Evolutionary conservation across 768 basidiomycete genomes (phyloP), one percentile per base, ranked within the genome.

Genomic region (Lactarius hatsudake): DNA sequence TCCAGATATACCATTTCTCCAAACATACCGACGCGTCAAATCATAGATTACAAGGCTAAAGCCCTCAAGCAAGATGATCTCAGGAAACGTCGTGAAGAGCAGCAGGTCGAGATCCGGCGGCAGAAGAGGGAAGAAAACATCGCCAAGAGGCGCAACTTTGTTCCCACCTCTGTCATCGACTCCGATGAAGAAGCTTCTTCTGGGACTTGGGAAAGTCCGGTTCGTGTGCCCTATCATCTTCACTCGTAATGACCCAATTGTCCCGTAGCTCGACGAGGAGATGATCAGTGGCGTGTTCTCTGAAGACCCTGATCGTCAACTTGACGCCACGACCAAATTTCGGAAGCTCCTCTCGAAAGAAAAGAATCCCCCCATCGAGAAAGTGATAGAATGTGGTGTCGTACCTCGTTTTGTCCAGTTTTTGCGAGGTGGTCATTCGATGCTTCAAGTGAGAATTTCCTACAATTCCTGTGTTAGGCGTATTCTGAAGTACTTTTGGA

Each of bases 81-180:
- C 73, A 88, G 96, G 73, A 90, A 95, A 79, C 89, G 96, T 77
- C 88, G 97, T 66, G 97, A 98, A 78, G 96, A 99, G 77, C 94
- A 96, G 76, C 96, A 98, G 75, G 97, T 99, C 65, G 97, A 98
- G 84, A 98, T 99, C 83, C 86, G 97, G 76, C 86, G 94, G 75
- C 94, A 96, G 81, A 98, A 98, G 81, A 85, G 97, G 73, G 97
- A 99, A 77, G 97, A 99, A 79, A 96, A 95, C 77, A 96, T 98
- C 69, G 93, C 96, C 67, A 99, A 99, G 83, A 86, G 97, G 78
- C 84, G 97, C 69, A 98, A 98, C 78, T 93, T 96, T 76, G 83
- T 94, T 65, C 88, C 94, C 42, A 83, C 86, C 32, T 79, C 85
- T 58, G 81, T 83, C 65, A 82, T 79, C 67, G 96, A 98, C 75